These are phyloP conservation scores for Asterionellopsis glacialis DNA, from an alignment of 108 stramenopile species.

Conservation along the genomic window DNA sequence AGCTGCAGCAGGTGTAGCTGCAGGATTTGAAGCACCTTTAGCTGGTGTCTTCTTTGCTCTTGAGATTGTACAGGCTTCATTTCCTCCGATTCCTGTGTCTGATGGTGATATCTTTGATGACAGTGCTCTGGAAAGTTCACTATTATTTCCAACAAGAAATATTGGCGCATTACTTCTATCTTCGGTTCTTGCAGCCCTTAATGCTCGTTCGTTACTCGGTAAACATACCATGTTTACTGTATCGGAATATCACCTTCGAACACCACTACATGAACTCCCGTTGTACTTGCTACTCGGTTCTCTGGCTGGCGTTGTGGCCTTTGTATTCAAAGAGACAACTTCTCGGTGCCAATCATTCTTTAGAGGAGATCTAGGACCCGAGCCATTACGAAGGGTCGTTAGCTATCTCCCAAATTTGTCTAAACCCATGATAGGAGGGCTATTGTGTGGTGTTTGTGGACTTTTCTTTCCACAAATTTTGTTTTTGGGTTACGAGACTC, in stretches of 20 bases:
- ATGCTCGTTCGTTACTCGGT: constrained; percentile 65
- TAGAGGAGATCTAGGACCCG: constrained; percentile 54
- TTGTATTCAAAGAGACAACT: constrained; percentile 57
- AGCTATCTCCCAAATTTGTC: constrained; percentile 32
- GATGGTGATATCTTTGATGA: background rate
- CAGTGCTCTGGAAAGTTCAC: background rate
- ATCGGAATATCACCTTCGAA: constrained; percentile 47
- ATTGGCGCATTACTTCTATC: constrained; percentile 73
- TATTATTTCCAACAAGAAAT: constrained; percentile 24
- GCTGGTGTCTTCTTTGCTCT: constrained; percentile 92
- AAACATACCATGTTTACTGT: constrained; percentile 66
- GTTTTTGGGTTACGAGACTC: constrained; percentile 92
- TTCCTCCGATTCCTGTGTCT: constrained; percentile 9
- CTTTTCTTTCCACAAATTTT: constrained; percentile 78
- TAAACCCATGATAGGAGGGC: constrained; percentile 72
- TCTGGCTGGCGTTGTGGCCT: constrained; percentile 63
- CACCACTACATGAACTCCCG: constrained; percentile 81
- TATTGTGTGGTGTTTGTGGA: constrained; percentile 75
- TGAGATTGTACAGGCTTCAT: constrained; percentile 71
- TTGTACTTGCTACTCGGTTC: constrained; percentile 81
- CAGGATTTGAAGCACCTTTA: constrained; percentile 92
- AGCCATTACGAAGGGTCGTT: constrained; percentile 33
- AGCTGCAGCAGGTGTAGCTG: constrained; percentile 88
- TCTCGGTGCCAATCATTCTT: constrained; percentile 48
- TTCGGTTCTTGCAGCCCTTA: constrained; percentile 72